A percentile compares a stretch with the other conserved stretches of the same genome.
These are phyloP conservation scores for Gonium pectorale DNA, from an alignment of 139 green algal genomes.

Conservation along the genomic window DNA sequence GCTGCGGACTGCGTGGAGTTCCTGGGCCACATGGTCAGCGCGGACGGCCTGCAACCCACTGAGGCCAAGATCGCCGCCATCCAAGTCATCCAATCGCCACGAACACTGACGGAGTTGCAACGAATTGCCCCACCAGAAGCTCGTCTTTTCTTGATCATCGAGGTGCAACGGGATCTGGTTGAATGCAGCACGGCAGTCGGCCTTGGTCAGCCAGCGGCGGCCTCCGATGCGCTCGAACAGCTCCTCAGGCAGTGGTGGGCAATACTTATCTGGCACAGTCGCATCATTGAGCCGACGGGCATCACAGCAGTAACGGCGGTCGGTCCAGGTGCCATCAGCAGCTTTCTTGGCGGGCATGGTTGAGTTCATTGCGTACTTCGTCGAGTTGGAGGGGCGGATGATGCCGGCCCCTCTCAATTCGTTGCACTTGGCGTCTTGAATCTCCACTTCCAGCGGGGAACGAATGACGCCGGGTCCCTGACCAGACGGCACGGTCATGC, in stretches of 20 bases:
- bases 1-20: no score
- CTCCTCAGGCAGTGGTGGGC: neutral
- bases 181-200: slow-evolving; percentile 49
- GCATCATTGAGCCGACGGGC: slow-evolving; percentile 36
- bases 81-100: no score
- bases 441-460: no score
- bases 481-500: no score
- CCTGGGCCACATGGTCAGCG: no score
- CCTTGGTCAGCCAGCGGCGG: slow-evolving; percentile 32
- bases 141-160: neutral
- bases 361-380: slow-evolving; percentile 4
- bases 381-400: no score
- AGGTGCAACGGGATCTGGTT: slow-evolving; percentile 38
- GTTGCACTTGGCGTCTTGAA: no score
- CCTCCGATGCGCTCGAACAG: neutral
- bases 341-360: neutral
- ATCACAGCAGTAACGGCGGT: slow-evolving; percentile 42
- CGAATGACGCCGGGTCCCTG: no score
- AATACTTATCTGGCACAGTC: slow-evolving; percentile 35
- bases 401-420: no score
- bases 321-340: neutral
- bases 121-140: slow-evolving; percentile 32
- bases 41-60: slow-evolving; percentile 1
- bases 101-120: no score
- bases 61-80: no score